Percentiles rank a stretch among this genome's conserved stretches.
phyloP scores from a whole-genome alignment of 352 stramenopile genomes.

The Phytophthora quininea region DNA sequence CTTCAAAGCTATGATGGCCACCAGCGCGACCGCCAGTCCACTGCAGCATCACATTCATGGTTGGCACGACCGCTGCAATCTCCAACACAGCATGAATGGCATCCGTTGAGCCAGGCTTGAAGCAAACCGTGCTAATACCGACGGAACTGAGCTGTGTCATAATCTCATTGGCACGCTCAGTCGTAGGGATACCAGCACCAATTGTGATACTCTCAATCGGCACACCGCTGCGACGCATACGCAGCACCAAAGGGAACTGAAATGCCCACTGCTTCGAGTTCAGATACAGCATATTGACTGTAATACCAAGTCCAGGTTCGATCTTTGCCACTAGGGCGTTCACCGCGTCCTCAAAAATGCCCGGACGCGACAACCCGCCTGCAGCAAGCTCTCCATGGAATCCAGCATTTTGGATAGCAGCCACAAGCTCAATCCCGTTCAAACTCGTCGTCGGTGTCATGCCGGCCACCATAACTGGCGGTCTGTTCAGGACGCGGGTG shows the following conservation, averaged over 20 bases:
- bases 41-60: conserved; percentile 87
- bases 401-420: conserved; percentile 78
- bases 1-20: conserved; percentile 89
- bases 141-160: conserved; percentile 62
- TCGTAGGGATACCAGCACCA: conserved; percentile 80
- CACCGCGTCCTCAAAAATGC: conserved; percentile 77
- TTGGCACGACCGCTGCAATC: conserved; percentile 62
- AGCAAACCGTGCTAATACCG: conserved; percentile 81
- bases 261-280: conserved; percentile 91
- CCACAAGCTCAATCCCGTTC: conserved; percentile 80
- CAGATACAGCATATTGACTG: conserved; percentile 90
- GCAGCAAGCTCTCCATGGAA: conserved; percentile 82
- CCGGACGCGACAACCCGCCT: conserved; percentile 67
- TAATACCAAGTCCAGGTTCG: conserved; percentile 70
- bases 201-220: conserved; percentile 91
- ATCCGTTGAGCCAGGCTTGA: conserved; percentile 85
- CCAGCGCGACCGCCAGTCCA: conserved; percentile 86
- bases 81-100: conserved; percentile 80
- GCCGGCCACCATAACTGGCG: conserved; percentile 80
- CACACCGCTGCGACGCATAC: conserved; percentile 74
- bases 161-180: conserved; percentile 83
- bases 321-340: conserved; percentile 73
- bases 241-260: conserved; percentile 88
- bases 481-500: conserved; percentile 73
- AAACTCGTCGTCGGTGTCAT: conserved; percentile 89